Evolutionary conservation across 192 early-diverging fungal species (phyloP), one percentile per base, ranked within the genome.

Genomic region (Coemansia sp.): DNA sequence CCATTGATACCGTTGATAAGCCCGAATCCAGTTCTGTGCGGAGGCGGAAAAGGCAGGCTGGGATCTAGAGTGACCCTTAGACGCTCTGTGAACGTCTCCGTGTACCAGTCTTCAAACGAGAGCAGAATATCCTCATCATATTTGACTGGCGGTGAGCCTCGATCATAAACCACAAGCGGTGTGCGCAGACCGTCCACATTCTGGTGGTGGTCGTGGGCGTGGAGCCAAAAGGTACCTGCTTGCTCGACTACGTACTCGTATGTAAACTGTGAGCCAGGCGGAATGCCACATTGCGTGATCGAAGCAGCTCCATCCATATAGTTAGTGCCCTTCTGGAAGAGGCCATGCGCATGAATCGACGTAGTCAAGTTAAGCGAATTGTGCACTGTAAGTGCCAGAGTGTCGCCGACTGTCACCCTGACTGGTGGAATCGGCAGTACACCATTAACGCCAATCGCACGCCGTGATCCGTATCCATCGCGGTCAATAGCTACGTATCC

Each of bases 151-250:
- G 85, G 86, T 20, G 65, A 13, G 20, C 67, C 6, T 15, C 72
- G 73, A 73, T 89, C 85, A 42, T 90, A 75, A 52, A 95, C 79
- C 46, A 93, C 82, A 18, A 95, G 60, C 11, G 93, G 83, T 0
- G 85, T 80, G 49, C 90, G 88, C 64, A 94, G 78, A 36, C 94
- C 93, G 65, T 95, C 94, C 16, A 90, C 87, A 67, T 92, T 93
- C 72, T 95, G 92, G 22, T 80, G 86, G 43, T 71, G 68, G 65
- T 72, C 78, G 71, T 95, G 93, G 36, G 83, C 84, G 64, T 95
- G 93, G 33, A 91, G 79, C 95, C 95, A 96, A 78, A 87, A 95
- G 11, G 92, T 94, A 34, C 95, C 95, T 27, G 85, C 68, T 68
- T 96, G 91, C 31, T 83, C 65, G 10, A 90, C 66, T 10, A 78